Conservation (phyloP, 73 alveolate species). For the Paramecium primaurelia region DNA sequence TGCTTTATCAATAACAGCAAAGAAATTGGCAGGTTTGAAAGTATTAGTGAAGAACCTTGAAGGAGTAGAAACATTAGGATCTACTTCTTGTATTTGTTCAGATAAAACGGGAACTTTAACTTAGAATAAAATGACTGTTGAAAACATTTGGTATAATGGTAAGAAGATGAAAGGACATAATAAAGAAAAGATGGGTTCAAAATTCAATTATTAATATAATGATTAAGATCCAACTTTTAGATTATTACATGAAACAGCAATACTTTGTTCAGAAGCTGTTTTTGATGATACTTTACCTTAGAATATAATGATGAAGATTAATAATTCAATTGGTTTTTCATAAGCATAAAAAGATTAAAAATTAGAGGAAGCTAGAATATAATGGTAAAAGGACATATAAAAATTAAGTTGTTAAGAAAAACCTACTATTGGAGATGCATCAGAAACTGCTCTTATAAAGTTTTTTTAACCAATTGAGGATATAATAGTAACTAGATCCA, state of each 20-base stretch:
- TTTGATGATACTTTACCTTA: background rate
- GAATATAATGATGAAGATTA: background rate
- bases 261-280: constrained; percentile 27
- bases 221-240: background rate
- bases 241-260: background rate
- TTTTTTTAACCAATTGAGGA: constrained; percentile 78
- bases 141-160: constrained; percentile 80
- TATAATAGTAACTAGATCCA: constrained; percentile 57
- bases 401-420: constrained; percentile 55
- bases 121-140: constrained; percentile 89
- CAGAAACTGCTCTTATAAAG: constrained; percentile 88
- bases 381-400: background rate
- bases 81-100: constrained; percentile 77
- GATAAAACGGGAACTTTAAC: constrained; percentile 89
- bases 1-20: constrained; percentile 85
- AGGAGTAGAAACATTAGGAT: constrained; percentile 79
- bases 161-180: background rate
- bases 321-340: background rate
- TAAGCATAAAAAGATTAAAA: background rate
- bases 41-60: constrained; percentile 74
- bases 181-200: background rate
- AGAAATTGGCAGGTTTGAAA: constrained; percentile 71
- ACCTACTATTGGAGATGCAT: constrained; percentile 85
- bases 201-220: background rate
- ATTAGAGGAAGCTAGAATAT: background rate